Evolutionary conservation across 2,329 filamentous ascomycete species (phyloP), one percentile per base, ranked within the genome.

Genomic region (Fusarium temperatum): DNA sequence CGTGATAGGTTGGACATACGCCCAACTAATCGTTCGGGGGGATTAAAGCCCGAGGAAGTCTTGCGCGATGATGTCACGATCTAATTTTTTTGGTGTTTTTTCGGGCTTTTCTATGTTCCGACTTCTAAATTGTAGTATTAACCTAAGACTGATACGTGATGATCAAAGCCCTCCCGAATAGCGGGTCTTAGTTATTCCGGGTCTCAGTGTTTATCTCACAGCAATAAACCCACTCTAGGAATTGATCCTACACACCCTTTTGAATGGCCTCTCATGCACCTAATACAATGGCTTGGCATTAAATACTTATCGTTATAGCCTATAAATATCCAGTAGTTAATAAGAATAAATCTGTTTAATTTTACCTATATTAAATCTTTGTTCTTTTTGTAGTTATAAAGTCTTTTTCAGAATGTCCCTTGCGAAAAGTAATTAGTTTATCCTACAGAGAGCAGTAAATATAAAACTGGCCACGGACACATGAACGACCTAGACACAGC

Each of bases 241-340:
- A 0, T 8, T 35, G 14, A 35, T 15, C 3, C 3, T 35, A 3
- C 32, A 3, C 1, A 8, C 14, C 7, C 32, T 35, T 15, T 3
- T 35, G 3, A 1, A 1, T 35, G 32, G 7, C 32, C 32, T 35
- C 32, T 35, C 7, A 15, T 8, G 7, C 14, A 35, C 32, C 7
- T 15, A 35, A 35, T 15, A 6, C 32, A 15, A 13, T 35, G 3
- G 15, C 1, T 35, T 8, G 0, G 32, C 32, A 8, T 35, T 35
- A 15, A 22, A 17, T 1, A 22, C 8, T 15, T 1, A 17, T 1
- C 0, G 0, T 6, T 6, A 8, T 6, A 3, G 3, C 18, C 11
- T 2, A 32, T 3, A 6, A 8, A 6, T 22, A 0, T 24, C 8
- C 1, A 1, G 18, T 7, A 14, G 12, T 6, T 24, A 11, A 6